A percentile compares a stretch with the other conserved stretches of the same genome.
phyloP scores from a whole-genome alignment of 2,329 filamentous ascomycete genomes.

The Elsinoe ampelina region DNA sequence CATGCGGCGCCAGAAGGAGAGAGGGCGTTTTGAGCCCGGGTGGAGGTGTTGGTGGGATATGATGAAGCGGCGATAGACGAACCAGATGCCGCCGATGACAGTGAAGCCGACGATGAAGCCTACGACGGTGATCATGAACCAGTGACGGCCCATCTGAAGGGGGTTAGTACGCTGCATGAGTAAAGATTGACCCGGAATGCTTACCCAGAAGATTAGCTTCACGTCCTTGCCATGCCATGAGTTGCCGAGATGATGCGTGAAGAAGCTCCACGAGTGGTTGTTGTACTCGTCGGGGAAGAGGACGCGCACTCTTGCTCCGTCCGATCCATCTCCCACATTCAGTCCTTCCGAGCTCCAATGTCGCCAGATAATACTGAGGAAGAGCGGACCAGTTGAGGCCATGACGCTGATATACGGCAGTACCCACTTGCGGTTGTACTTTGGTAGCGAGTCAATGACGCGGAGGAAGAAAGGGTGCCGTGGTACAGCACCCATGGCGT shows the following conservation, averaged over 20 bases:
- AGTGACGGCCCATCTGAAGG: constrained; percentile 38
- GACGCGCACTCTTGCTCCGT: constrained; percentile 50
- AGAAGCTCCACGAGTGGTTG: constrained; percentile 60
- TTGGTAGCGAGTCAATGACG: constrained; percentile 57
- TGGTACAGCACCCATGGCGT: constrained; percentile 65
- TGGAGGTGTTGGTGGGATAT: constrained; percentile 12
- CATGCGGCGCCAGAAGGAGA: constrained; percentile 14
- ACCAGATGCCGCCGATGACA: constrained; percentile 42
- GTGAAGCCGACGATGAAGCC: constrained; percentile 42
- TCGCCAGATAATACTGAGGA: constrained; percentile 66
- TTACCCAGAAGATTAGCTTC: constrained; percentile 54
- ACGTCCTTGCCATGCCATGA: constrained; percentile 59
- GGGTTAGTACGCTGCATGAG: constrained; percentile 16
- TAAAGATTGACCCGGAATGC: constrained; percentile 16
- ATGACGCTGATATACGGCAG: constrained; percentile 69
- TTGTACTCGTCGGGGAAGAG: constrained; percentile 64
- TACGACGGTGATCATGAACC: constrained; percentile 45
- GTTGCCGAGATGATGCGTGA: constrained; percentile 55
- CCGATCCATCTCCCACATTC: constrained; percentile 31
- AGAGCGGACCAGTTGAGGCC: constrained; percentile 67
- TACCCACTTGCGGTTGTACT: constrained; percentile 60
- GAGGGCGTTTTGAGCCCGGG: constrained; percentile 12
- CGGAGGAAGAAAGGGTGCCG: constrained; percentile 65
- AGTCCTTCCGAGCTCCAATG: constrained; percentile 54
- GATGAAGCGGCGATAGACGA: constrained; percentile 40